These are phyloP conservation scores for Hypoxylon lienhwacheense DNA, from an alignment of 495 filamentous ascomycete genomes.

Conservation along the genomic window DNA sequence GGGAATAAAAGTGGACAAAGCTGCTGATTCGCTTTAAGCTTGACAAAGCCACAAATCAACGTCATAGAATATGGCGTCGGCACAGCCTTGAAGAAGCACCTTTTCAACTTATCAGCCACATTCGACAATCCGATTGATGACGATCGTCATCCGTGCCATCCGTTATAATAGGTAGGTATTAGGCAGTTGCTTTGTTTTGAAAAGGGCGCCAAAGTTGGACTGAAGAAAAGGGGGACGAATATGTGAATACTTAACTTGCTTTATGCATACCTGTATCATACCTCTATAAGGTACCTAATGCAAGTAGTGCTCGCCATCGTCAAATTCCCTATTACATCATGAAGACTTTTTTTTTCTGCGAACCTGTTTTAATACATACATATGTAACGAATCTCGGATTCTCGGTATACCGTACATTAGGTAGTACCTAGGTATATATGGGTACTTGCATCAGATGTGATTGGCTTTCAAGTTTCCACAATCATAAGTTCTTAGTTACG, in stretches of 20 bases:
- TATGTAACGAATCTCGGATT: too few relatives aligned
- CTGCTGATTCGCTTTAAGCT: conserved; percentile 11
- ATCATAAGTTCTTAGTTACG: too few relatives aligned
- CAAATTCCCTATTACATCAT: too few relatives aligned
- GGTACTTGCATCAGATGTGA: too few relatives aligned
- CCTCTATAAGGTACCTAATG: too few relatives aligned
- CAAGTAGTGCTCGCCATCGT: too few relatives aligned
- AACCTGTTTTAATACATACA: too few relatives aligned
- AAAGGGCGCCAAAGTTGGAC: not conserved
- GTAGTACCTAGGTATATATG: too few relatives aligned
- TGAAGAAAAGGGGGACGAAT: not conserved
- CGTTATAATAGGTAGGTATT: conserved; percentile 11
- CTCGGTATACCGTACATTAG: too few relatives aligned
- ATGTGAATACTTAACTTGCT: not conserved
- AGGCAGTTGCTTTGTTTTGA: not conserved
- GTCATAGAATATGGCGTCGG: conserved; percentile 26
- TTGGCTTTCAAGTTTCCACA: too few relatives aligned
- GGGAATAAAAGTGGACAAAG: not conserved
- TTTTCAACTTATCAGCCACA: conserved; percentile 22
- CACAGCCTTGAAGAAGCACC: not conserved
- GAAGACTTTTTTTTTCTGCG: too few relatives aligned
- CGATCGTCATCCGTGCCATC: conserved; percentile 33
- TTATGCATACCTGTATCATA: not conserved
- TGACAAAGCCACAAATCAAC: conserved; percentile 13
- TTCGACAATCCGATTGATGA: conserved; percentile 14